A percentile compares a stretch with the other conserved stretches of the same genome.
phyloP scores from a whole-genome alignment of 768 basidiomycete species.

The Auricularia heimuer region DNA sequence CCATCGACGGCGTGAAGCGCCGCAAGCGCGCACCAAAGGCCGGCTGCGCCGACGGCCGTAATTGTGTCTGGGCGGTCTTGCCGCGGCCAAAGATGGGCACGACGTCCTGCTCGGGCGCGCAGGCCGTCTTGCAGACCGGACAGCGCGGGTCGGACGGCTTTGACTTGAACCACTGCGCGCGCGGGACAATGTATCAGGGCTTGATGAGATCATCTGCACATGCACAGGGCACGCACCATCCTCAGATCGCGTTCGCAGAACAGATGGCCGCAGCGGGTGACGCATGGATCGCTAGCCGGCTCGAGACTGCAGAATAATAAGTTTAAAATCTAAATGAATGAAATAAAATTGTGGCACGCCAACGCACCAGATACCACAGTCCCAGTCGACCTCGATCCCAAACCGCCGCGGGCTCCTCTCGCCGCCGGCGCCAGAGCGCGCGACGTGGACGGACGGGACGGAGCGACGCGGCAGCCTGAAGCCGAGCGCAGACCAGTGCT shows the following conservation, averaged over 20 bases:
- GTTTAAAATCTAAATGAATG: no score
- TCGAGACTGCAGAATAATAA: not conserved
- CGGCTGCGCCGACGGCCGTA: not conserved
- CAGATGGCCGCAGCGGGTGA: constrained; percentile 1
- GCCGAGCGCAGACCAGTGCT: not conserved
- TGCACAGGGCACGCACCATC: not conserved
- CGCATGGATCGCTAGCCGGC: not conserved
- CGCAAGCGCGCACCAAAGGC: not conserved
- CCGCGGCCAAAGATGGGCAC: constrained; percentile 1
- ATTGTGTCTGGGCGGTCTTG: not conserved
- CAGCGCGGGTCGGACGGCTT: not conserved
- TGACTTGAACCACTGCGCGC: not conserved
- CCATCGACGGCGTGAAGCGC: not conserved
- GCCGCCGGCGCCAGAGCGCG: not conserved
- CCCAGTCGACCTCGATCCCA: not conserved
- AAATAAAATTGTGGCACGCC: no score
- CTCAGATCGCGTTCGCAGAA: not conserved
- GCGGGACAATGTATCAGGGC: not conserved
- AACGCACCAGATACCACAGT: constrained; percentile 1
- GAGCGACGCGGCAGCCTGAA: constrained; percentile 1
- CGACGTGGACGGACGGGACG: not conserved
- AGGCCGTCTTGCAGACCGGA: not conserved
- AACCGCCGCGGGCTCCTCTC: not conserved
- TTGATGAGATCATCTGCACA: not conserved
- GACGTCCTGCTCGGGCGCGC: not conserved